Evolutionary conservation across 2,329 filamentous ascomycete species (phyloP).

Genomic region (Taxawa tesnikishii): DNA sequence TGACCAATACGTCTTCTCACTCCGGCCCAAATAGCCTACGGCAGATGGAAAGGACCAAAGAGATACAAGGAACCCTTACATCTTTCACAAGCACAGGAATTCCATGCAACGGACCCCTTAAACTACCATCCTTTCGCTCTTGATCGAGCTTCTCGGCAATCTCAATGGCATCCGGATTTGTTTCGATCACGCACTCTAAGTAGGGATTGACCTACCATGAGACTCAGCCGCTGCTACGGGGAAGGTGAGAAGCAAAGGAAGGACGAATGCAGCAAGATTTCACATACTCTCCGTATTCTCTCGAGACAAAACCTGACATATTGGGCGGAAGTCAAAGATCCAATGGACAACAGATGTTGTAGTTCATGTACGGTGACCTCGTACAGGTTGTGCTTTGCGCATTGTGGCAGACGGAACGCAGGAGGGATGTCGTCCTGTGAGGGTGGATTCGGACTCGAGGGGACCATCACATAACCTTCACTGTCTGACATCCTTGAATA

Average conservation of each 20-base stretch:
- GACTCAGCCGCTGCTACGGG: background rate
- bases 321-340: conserved; percentile 2
- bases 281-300: conserved; percentile 5
- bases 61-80: too few relatives aligned
- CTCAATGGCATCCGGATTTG: conserved; percentile 12
- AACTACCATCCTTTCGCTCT: conserved; percentile 22
- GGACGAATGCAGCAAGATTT: background rate
- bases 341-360: conserved; percentile 4
- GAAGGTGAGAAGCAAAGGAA: background rate
- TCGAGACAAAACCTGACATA: conserved; percentile 4
- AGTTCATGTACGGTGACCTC: conserved; percentile 4
- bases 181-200: conserved; percentile 7
- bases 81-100: conserved; percentile 31
- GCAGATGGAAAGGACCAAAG: too few relatives aligned
- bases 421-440: conserved; percentile 3
- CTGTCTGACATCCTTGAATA: too few relatives aligned
- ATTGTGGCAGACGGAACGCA: conserved; percentile 3
- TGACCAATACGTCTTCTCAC: too few relatives aligned
- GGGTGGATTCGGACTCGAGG: too few relatives aligned
- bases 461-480: too few relatives aligned
- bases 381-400: conserved; percentile 4
- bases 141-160: conserved; percentile 26
- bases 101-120: conserved; percentile 27
- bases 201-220: conserved; percentile 5
- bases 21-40: too few relatives aligned